Conservation (phyloP, 2,329 filamentous ascomycete genomes). For the Westerdykella ornata region DNA sequence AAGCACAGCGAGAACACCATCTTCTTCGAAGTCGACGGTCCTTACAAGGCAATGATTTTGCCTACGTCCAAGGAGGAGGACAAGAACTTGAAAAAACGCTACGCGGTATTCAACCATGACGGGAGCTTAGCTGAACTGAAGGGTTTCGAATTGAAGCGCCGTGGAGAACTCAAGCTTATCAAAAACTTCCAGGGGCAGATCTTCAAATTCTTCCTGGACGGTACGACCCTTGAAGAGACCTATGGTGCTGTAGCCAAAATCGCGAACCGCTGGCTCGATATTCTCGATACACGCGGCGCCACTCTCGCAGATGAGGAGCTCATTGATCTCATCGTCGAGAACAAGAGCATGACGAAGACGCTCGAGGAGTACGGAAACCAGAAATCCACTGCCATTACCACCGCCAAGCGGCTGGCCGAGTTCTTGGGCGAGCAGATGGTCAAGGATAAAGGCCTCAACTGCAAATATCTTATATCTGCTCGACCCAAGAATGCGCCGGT, state of each 20-base stretch:
- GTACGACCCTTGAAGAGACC: conserved; percentile 76
- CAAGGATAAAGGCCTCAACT: conserved; percentile 98
- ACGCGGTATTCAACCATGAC: conserved; percentile 98
- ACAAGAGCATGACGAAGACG: conserved; percentile 95
- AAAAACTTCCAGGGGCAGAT: conserved; percentile 99
- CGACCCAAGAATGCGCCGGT: conserved; percentile 82
- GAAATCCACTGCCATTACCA: conserved; percentile 99
- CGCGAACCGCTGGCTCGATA: conserved; percentile 93
- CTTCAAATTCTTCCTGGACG: conserved; percentile 98
- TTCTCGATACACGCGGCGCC: conserved; percentile 77
- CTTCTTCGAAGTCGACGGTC: conserved; percentile 98
- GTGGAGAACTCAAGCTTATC: conserved; percentile 97
- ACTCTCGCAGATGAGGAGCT: conserved; percentile 94
- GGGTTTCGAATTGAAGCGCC: conserved; percentile 93
- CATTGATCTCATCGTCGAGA: conserved; percentile 99
- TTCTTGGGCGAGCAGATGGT: conserved; percentile 98
- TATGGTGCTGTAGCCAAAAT: conserved; percentile 90
- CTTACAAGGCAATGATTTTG: conserved; percentile 94
- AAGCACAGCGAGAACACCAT: conserved; percentile 98
- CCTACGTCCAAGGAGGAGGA: conserved; percentile 98
- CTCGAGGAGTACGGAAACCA: conserved; percentile 92
- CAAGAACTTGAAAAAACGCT: conserved; percentile 98
- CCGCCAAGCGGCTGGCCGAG: conserved; percentile 86
- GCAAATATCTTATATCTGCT: conserved; percentile 97
- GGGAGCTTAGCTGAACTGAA: conserved; percentile 92